Percentiles rank a stretch among this genome's conserved stretches.
Conservation (phyloP, 768 basidiomycete species). For the Leccinum ochraceum region DNA sequence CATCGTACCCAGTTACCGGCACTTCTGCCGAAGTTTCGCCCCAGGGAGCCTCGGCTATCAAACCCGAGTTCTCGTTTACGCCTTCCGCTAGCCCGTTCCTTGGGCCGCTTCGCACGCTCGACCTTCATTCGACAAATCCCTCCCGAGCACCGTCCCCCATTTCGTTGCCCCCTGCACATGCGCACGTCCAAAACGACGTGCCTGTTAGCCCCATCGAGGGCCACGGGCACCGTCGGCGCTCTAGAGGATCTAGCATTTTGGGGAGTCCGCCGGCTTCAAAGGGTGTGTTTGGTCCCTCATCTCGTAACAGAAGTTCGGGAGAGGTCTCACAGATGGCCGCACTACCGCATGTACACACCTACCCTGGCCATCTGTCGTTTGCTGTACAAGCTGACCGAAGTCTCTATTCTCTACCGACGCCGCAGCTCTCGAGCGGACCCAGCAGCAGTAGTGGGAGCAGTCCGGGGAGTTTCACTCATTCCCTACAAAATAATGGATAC, state of each 20-base stretch:
- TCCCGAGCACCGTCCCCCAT: conserved; percentile 76
- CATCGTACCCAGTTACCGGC: conserved; percentile 21
- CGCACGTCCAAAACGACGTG: conserved; percentile 22
- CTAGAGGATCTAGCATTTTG: conserved; percentile 34
- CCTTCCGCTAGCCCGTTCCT: conserved; percentile 82
- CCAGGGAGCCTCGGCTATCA: conserved; percentile 24
- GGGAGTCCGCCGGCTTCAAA: conserved; percentile 39
- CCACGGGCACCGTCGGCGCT: conserved; percentile 25
- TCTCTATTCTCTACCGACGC: conserved; percentile 47
- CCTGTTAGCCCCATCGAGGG: conserved; percentile 39
- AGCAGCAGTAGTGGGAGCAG: conserved; percentile 63
- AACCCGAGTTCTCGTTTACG: conserved; percentile 48
- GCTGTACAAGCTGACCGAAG: conserved; percentile 28
- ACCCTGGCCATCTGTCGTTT: conserved; percentile 34
- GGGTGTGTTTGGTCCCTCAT: conserved; percentile 28
- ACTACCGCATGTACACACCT: conserved; percentile 34
- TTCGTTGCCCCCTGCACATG: conserved; percentile 53
- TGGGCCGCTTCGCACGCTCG: conserved; percentile 71
- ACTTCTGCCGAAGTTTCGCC: conserved; percentile 34
- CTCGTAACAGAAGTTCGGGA: conserved; percentile 33
- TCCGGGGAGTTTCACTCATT: conserved; percentile 52
- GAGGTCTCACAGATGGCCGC: conserved; percentile 33
- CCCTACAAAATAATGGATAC: conserved; percentile 25
- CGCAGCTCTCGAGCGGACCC: conserved; percentile 63
- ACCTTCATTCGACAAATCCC: conserved; percentile 68